These are phyloP conservation scores for Kregervanrija fluxuum DNA, from an alignment of 805 yeast species.

Conservation along the genomic window DNA sequence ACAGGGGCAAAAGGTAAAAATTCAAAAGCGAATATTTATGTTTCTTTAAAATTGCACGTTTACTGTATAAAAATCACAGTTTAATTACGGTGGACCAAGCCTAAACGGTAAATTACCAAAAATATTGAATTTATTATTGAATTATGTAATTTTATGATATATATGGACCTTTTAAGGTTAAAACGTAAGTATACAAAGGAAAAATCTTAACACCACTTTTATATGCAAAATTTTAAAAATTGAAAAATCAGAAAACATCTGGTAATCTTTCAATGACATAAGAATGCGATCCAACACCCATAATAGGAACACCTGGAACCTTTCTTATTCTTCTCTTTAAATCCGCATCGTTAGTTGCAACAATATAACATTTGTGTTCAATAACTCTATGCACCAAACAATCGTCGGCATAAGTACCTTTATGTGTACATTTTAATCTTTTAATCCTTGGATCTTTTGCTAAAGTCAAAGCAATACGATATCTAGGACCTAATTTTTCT, in stretches of 20 bases:
- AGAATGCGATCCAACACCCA: slow-evolving; percentile 93
- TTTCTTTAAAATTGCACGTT: no score
- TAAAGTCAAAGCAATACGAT: slow-evolving; percentile 82
- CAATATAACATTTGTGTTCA: slow-evolving; percentile 95
- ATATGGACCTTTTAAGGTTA: slow-evolving; percentile 1
- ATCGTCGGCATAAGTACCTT: slow-evolving; percentile 98
- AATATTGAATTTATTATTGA: not conserved
- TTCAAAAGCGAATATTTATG: no score
- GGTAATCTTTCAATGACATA: slow-evolving; percentile 94
- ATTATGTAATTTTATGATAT: not conserved
- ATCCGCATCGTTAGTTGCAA: slow-evolving; percentile 97
- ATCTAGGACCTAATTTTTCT: slow-evolving; percentile 92
- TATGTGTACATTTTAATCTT: slow-evolving; percentile 82
- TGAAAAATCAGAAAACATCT: slow-evolving; percentile 57
- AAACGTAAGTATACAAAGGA: not conserved
- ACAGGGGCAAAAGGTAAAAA: no score
- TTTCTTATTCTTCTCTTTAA: slow-evolving; percentile 89
- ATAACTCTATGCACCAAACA: slow-evolving; percentile 88
- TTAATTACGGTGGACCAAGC: no score
- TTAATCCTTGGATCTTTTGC: slow-evolving; percentile 93
- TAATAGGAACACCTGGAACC: slow-evolving; percentile 93
- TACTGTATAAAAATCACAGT: no score
- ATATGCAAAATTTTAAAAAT: no score
- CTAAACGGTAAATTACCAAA: not conserved
- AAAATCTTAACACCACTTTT: no score